Conservation (phyloP, 148 eudicot species). For the Silene uniflora region DNA sequence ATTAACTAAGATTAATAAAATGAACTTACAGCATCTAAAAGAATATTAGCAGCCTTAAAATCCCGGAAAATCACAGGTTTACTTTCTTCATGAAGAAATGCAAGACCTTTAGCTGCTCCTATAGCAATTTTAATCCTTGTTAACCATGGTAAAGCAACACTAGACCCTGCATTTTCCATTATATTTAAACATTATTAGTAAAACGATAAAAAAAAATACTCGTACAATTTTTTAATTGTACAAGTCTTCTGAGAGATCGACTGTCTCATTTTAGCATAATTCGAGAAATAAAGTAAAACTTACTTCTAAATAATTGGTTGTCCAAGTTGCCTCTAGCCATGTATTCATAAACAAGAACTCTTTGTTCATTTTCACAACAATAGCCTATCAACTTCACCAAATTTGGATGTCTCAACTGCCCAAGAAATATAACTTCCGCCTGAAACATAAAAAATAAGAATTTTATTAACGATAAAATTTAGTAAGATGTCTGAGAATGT, state of each 20-base stretch:
- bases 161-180: constrained; percentile 38
- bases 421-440: constrained; percentile 81
- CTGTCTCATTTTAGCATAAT: too few species aligned
- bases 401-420: constrained; percentile 79
- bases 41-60: constrained; percentile 35
- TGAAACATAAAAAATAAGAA: constrained; percentile 14
- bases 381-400: constrained; percentile 87
- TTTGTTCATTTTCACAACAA: constrained; percentile 78
- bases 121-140: constrained; percentile 36
- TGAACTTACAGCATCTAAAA: constrained; percentile 29
- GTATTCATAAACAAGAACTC: constrained; percentile 81
- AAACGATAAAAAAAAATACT: too few species aligned
- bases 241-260: too few species aligned
- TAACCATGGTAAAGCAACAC: constrained; percentile 39
- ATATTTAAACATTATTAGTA: neutral
- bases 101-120: constrained; percentile 40
- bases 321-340: constrained; percentile 75
- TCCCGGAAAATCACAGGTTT: constrained; percentile 42
- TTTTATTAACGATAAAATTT: too few species aligned
- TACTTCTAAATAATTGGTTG: constrained; percentile 70
- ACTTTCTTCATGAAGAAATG: constrained; percentile 32
- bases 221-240: too few species aligned
- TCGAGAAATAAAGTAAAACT: neutral
- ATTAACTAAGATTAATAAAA: neutral
- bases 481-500: too few species aligned